A percentile compares a stretch with the other conserved stretches of the same genome.
These are phyloP conservation scores for Colletotrichum eremochloae DNA, from an alignment of 2,329 filamentous ascomycete species.

Conservation along the genomic window DNA sequence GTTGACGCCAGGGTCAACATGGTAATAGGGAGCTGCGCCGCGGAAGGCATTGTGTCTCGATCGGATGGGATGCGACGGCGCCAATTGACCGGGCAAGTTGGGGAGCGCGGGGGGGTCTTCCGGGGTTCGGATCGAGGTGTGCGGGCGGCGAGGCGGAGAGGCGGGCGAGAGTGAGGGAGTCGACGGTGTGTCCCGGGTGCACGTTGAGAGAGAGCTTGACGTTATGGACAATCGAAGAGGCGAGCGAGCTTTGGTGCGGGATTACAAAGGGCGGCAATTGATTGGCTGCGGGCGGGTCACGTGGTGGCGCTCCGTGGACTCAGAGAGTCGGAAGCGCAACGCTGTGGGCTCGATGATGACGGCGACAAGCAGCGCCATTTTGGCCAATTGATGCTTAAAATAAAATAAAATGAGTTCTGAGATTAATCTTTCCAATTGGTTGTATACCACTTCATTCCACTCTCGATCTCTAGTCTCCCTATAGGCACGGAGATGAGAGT, in stretches of 20 bases:
- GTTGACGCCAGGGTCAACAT: conserved; percentile 40
- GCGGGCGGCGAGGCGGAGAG: conserved; percentile 1
- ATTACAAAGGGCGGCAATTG: conserved; percentile 44
- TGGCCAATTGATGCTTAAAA: conserved; percentile 1
- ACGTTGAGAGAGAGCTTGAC: conserved; percentile 39
- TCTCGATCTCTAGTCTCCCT: background rate
- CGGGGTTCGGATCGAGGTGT: conserved; percentile 30
- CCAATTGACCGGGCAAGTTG: conserved; percentile 40
- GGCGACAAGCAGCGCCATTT: background rate
- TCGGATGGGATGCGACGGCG: conserved; percentile 30
- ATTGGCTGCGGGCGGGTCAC: conserved; percentile 38
- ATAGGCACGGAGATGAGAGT: background rate
- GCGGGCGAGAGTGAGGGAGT: background rate
- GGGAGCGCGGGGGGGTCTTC: background rate
- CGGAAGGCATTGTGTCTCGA: conserved; percentile 40
- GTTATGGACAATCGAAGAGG: conserved; percentile 34
- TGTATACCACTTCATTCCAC: accelerated
- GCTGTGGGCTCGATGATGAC: conserved; percentile 21
- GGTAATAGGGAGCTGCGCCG: conserved; percentile 41
- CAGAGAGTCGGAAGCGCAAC: conserved; percentile 10
- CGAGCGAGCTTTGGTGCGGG: conserved; percentile 44
- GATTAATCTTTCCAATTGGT: accelerated
- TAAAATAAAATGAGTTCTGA: accelerated
- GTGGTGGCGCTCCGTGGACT: conserved; percentile 15
- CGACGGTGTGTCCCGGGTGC: conserved; percentile 16